A percentile compares a stretch with the other conserved stretches of the same genome.
Conservation (phyloP, 495 filamentous ascomycete genomes). For the Aspergillus sclerotiicarbonarius region DNA sequence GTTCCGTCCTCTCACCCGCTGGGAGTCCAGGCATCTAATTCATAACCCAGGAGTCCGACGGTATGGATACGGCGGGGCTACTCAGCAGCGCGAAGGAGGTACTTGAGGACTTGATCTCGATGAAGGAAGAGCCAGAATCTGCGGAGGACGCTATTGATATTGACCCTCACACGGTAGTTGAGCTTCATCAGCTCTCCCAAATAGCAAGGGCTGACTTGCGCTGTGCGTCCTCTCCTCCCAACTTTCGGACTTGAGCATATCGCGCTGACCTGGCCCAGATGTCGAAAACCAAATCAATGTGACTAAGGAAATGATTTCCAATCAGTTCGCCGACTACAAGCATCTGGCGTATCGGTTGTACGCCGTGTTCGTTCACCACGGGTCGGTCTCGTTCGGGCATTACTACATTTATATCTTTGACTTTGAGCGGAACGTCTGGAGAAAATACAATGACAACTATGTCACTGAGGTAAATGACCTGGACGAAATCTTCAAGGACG, state of each 20-base stretch:
- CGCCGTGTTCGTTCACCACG: conserved; percentile 88
- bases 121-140: conserved; percentile 23
- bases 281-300: conserved; percentile 51
- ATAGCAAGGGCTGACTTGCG: conserved; percentile 35
- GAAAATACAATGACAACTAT: conserved; percentile 87
- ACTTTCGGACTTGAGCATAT: conserved; percentile 13
- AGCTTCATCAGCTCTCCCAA: conserved; percentile 34
- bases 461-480: conserved; percentile 67
- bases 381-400: conserved; percentile 69
- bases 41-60: conserved; percentile 30
- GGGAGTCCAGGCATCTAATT: conserved; percentile 1
- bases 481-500: conserved; percentile 63
- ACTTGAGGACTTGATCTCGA: conserved; percentile 31
- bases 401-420: conserved; percentile 98
- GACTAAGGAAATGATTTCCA: conserved; percentile 51
- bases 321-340: conserved; percentile 57
- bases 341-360: conserved; percentile 77
- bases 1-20: not conserved
- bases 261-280: conserved; percentile 17
- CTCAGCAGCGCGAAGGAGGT: conserved; percentile 29
- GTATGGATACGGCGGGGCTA: conserved; percentile 31
- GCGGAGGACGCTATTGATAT: conserved; percentile 30
- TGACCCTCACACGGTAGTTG: conserved; percentile 25
- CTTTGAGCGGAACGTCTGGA: conserved; percentile 77
- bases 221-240: conserved; percentile 26